Conservation (phyloP, 208 protist species). For the Leishmania martiniquensis region DNA sequence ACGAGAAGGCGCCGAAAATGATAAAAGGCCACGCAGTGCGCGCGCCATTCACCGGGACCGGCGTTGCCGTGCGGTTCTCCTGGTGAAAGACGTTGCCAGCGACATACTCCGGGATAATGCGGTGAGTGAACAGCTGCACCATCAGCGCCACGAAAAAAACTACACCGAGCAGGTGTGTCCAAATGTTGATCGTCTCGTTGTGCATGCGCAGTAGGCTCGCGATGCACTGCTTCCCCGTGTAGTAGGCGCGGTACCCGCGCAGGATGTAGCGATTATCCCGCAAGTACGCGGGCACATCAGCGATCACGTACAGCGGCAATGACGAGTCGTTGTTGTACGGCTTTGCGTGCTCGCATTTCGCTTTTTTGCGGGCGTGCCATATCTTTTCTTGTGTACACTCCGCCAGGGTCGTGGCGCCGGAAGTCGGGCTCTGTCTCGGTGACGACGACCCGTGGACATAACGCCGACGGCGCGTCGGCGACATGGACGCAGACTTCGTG, state of each 20-base stretch:
- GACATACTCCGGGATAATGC: conserved; percentile 34
- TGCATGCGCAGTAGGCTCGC: conserved; percentile 73
- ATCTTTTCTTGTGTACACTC: background rate
- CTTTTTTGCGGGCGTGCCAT: conserved; percentile 3
- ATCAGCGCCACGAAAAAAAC: conserved; percentile 62
- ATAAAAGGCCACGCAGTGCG: conserved; percentile 39
- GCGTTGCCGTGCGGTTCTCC: conserved; percentile 15
- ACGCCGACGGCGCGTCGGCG: background rate
- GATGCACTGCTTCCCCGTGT: conserved; percentile 57
- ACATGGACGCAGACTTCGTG: background rate
- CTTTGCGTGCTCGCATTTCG: conserved; percentile 3
- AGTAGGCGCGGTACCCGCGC: conserved; percentile 70
- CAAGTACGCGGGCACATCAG: conserved; percentile 50
- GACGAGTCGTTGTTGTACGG: conserved; percentile 32
- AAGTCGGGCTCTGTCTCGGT: background rate
- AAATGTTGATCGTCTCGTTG: conserved; percentile 91
- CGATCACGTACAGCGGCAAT: conserved; percentile 51
- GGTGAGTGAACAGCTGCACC: conserved; percentile 36
- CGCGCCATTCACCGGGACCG: conserved; percentile 16
- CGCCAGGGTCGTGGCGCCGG: background rate
- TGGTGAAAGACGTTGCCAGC: conserved; percentile 27
- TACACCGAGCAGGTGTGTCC: conserved; percentile 78
- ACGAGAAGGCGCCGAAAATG: conserved; percentile 76
- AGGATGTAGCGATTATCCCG: conserved; percentile 59
- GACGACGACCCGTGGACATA: background rate